Conservation (phyloP, 2,329 filamentous ascomycete genomes). For the Fusarium nematophilum region DNA sequence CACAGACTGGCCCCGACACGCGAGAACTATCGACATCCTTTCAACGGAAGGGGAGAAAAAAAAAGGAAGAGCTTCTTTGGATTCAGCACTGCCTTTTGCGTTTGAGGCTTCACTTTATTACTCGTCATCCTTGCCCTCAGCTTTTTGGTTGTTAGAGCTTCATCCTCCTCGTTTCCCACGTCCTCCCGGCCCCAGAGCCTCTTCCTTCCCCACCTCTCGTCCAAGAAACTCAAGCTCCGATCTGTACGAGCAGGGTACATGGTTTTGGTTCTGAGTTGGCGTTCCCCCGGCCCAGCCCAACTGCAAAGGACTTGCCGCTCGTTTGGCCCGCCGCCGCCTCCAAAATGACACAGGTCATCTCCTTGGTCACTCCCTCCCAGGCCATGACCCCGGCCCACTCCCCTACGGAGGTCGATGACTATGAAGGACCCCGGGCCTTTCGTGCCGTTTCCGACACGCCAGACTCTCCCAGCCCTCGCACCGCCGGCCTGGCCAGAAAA, state of each 20-base stretch:
- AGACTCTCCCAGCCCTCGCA: constrained; percentile 43
- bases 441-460: constrained; percentile 34
- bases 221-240: constrained; percentile 9
- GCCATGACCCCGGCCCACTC: constrained; percentile 41
- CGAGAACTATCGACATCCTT: constrained; percentile 27
- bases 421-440: constrained; percentile 35
- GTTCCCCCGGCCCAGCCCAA: constrained; percentile 15
- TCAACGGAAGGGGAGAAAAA: constrained; percentile 18
- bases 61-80: constrained; percentile 3
- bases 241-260: constrained; percentile 15
- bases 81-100: constrained; percentile 1
- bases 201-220: constrained; percentile 13
- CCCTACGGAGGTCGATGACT: constrained; percentile 39
- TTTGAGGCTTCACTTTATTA: constrained; percentile 11
- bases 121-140: constrained; percentile 14
- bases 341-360: constrained; percentile 47
- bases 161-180: too few species aligned
- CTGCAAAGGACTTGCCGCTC: constrained; percentile 21
- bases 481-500: constrained; percentile 50
- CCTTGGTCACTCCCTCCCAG: constrained; percentile 41
- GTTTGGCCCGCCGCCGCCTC: constrained; percentile 28
- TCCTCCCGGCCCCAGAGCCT: too few species aligned
- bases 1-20: constrained; percentile 34
- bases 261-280: constrained; percentile 7
- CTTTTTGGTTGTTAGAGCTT: background rate